Evolutionary conservation across 768 basidiomycete genomes (phyloP), one percentile per base, ranked within the genome.

Genomic region (Cantharellus anzutake): DNA sequence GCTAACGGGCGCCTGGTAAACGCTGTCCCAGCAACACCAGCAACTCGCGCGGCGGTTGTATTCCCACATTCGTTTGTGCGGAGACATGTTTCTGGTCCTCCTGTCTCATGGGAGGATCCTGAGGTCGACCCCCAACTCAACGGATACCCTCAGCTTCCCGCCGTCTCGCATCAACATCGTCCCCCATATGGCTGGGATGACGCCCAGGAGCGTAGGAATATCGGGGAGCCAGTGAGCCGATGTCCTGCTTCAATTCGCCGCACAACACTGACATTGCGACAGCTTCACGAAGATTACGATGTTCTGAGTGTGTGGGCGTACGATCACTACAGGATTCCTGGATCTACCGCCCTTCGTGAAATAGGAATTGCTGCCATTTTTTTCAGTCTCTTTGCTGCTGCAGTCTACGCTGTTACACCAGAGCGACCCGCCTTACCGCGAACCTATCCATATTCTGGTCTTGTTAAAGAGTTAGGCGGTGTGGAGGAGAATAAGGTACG

Each of bases 221-320:
- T 82, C 71, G 86, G 83, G 56, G 87, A 91, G 62, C 74, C 83
- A 50, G 88, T 88, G 65, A 63, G 78, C 70, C 38, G 55, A 56
- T 42, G 35, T 11, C 7, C 35, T 55, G 52, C 38, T 37, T 11
- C 11, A 11, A 11, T 7, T 11, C 11, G 56, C 64, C 44, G 42
- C 5, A 41, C 16, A 62, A 48, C 20, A 29, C 29, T 48, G 40
- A 35, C 51, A 42, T 42, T 39, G 51, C 34, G 44, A 58, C 29
- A 91, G 88, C 70, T 88, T 40, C 87, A 86, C 61, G 86, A 88
- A 69, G 75, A 79, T 66, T 86, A 89, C 57, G 88, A 91, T 66
- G 73, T 85, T 34, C 70, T 83, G 60, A 86, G 84, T 42, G 86
- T 91, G 84, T 90, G 86, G 86, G 86, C 86, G 35, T 86, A 86